These are phyloP conservation scores for Parastagonospora avenae DNA, from an alignment of 2,329 filamentous ascomycete species.

Conservation along the genomic window DNA sequence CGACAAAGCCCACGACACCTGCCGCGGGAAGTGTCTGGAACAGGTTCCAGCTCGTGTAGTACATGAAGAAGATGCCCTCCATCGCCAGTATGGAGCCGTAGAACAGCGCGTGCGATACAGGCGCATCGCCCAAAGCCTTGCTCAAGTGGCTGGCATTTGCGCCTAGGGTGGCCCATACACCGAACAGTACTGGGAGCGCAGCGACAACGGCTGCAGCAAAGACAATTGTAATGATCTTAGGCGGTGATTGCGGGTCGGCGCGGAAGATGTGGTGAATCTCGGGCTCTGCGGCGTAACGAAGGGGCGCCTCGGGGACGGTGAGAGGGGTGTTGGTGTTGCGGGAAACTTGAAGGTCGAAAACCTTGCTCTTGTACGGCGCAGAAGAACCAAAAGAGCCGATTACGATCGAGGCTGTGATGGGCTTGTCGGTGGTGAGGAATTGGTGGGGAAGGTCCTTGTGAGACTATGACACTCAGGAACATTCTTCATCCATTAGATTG, in stretches of 20 bases:
- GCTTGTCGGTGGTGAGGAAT: slow-evolving; percentile 69
- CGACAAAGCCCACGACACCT: slow-evolving; percentile 68
- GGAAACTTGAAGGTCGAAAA: slow-evolving; percentile 74
- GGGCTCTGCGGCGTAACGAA: slow-evolving; percentile 81
- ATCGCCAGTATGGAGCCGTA: slow-evolving; percentile 85
- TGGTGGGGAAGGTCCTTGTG: slow-evolving; percentile 88
- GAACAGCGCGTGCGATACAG: slow-evolving; percentile 82
- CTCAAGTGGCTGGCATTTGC: slow-evolving; percentile 80
- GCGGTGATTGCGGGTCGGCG: slow-evolving; percentile 77
- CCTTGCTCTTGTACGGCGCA: slow-evolving; percentile 67
- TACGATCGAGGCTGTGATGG: slow-evolving; percentile 79
- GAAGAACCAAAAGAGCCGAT: slow-evolving; percentile 85
- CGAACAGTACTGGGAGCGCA: slow-evolving; percentile 74
- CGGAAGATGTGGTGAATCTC: slow-evolving; percentile 94
- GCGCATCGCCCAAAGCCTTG: slow-evolving; percentile 75
- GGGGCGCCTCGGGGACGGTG: slow-evolving; percentile 66
- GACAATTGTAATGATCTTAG: slow-evolving; percentile 75
- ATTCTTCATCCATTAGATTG: slow-evolving; percentile 6
- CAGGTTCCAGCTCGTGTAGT: slow-evolving; percentile 90
- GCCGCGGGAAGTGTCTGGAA: slow-evolving; percentile 85
- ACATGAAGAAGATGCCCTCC: slow-evolving; percentile 91
- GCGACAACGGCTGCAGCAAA: slow-evolving; percentile 76
- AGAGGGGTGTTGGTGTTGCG: slow-evolving; percentile 66
- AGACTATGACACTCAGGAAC: slow-evolving; percentile 60
- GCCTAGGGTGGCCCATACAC: slow-evolving; percentile 77